Evolutionary conservation across 2,329 filamentous ascomycete genomes (phyloP).

Genomic region (Arachnopeziza araneosa): DNA sequence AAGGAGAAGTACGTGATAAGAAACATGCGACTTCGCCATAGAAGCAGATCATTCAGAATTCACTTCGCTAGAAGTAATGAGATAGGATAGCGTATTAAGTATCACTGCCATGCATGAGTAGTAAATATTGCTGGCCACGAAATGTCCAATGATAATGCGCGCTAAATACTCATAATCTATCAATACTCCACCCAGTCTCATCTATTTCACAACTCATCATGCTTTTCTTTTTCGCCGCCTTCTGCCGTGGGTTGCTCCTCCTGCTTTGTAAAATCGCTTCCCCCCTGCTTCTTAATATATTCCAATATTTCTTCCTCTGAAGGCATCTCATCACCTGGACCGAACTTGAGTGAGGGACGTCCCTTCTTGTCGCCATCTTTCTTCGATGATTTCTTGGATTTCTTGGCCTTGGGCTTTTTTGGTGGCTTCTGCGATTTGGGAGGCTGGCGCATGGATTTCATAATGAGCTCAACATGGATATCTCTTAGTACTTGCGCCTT

Average conservation of each 20-base stretch:
- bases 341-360: constrained; percentile 31
- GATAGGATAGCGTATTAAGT: too few species aligned
- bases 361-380: constrained; percentile 29
- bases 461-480: constrained; percentile 62
- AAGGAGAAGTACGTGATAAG: too few species aligned
- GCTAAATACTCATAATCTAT: constrained; percentile 6
- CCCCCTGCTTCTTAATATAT: constrained; percentile 41
- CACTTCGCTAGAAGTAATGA: too few species aligned
- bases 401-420: constrained; percentile 35
- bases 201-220: constrained; percentile 20
- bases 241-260: constrained; percentile 2
- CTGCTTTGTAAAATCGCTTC: constrained; percentile 20
- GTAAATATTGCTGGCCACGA: not conserved
- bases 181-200: not conserved
- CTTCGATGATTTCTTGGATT: constrained; percentile 32
- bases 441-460: constrained; percentile 58
- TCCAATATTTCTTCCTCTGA: constrained; percentile 46
- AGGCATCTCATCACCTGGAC: constrained; percentile 39
- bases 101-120: not conserved
- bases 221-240: constrained; percentile 8
- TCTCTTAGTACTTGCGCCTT: constrained; percentile 69
- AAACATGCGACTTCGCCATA: too few species aligned
- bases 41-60: too few species aligned
- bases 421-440: constrained; percentile 37
- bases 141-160: not conserved